Base-by-base conservation (phyloP, 192 early-diverging fungal species). In the Backusella tarrabulga region DNA sequence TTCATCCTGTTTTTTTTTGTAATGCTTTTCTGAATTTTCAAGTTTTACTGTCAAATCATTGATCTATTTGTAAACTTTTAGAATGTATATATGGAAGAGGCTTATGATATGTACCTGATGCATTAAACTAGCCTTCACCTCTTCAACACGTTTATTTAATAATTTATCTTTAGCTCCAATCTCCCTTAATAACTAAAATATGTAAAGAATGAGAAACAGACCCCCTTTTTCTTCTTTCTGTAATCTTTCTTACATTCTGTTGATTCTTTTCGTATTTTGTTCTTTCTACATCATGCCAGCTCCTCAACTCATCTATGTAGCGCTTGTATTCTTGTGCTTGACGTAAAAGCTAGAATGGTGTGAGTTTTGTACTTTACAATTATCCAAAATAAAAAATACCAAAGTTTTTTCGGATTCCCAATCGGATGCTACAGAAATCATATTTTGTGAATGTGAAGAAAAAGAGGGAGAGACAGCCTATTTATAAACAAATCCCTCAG, bases 131-230 rank as follows among this genome's bases (percentile, higher is more conserved):
- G 56, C 3, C 12, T 63, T 63, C 23, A 63, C 56, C 21, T 63
- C 56, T 29, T 63, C 56, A 63, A 63, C 56, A 63, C 56, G 56
- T 29, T 63, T 63, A 63, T 63, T 63, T 63, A 63, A 63, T 63
- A 63, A n/a, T 29, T 29, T 63, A 29, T 63, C 56, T 63, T 63
- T 63, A 26, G 56, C 56, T 4, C 56, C 56, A 63, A 63, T 63
- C 14, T 63, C 56, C 23, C 23, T 19, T 63, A 60, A 60, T 60
- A 60, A 60, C 54, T 60, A 60, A 60, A 60, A 60, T 60, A 60
- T 60, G 54, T 11, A 60, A 60, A 60, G 54, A 60, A 60, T 60
- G 54, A 60, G 54, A 23, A 60, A 60, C 14, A 44, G 1, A 0
- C 6, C 9, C 21, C 5, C 19, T 4, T 29, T 60, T 60, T 26